phyloP scores from a whole-genome alignment of 2,329 filamentous ascomycete genomes.

The Aspergillus vadensis region DNA sequence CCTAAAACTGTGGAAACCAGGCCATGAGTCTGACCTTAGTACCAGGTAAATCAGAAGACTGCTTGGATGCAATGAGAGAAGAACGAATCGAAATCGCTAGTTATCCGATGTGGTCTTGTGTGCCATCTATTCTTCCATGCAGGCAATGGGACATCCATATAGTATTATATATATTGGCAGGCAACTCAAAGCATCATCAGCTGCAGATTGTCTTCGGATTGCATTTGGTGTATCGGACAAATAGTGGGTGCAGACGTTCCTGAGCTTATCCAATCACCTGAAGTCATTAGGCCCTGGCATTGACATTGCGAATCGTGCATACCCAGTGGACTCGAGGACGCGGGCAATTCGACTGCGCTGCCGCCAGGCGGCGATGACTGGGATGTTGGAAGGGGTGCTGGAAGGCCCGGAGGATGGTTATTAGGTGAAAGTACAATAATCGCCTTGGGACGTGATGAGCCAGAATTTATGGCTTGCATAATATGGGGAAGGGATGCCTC shows the following conservation, averaged over 20 bases:
- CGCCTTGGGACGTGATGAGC: constrained; percentile 14
- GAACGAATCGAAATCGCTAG: no score
- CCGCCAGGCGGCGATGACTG: neutral
- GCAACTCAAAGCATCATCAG: constrained; percentile 4
- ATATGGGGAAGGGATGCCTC: constrained; percentile 24
- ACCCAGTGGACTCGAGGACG: constrained; percentile 1
- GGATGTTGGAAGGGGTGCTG: neutral
- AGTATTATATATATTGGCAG: neutral
- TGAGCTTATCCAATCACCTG: constrained; percentile 1
- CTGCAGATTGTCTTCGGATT: neutral
- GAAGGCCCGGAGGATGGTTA: neutral
- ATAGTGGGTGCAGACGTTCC: neutral
- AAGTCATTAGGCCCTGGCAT: constrained; percentile 3
- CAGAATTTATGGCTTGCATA: constrained; percentile 17
- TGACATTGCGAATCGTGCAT: constrained; percentile 6
- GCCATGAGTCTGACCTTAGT: no score
- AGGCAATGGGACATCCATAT: no score
- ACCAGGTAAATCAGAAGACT: no score
- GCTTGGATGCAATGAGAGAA: no score
- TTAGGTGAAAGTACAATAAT: constrained; percentile 20
- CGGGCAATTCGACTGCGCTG: neutral
- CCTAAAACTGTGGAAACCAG: no score
- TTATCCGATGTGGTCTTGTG: no score
- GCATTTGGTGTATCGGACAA: constrained; percentile 1
- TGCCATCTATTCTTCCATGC: no score